Evolutionary conservation across 1,284 basidiomycete genomes (phyloP).

Genomic region (Cutaneotrichosporon cavernicola): DNA sequence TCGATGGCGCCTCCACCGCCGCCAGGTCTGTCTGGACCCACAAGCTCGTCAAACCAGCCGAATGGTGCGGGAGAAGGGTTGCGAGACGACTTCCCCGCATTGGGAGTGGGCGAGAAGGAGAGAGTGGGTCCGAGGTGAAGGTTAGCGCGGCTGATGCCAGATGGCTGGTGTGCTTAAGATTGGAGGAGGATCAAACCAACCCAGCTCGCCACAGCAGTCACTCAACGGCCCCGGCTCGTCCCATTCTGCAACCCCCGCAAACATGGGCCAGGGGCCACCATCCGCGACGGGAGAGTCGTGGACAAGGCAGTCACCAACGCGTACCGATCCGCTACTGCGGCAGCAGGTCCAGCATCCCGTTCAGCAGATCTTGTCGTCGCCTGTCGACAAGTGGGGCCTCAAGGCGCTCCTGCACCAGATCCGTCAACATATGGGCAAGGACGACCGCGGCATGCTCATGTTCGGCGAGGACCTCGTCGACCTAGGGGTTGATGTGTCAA

Average conservation of each 20-base stretch:
- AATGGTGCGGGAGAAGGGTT: conserved; percentile 36
- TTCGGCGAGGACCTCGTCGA: conserved; percentile 91
- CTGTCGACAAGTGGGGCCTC: conserved; percentile 93
- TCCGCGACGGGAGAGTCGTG: conserved; percentile 37
- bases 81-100: conserved; percentile 51
- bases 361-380: conserved; percentile 88
- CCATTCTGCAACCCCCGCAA: conserved; percentile 38
- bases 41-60: conserved; percentile 29
- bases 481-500: conserved; percentile 86
- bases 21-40: conserved; percentile 47
- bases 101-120: conserved; percentile 34
- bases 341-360: conserved; percentile 59
- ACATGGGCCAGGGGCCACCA: conserved; percentile 32
- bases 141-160: conserved; percentile 26
- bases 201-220: conserved; percentile 23
- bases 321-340: conserved; percentile 65
- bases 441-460: conserved; percentile 79
- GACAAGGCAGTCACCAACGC: conserved; percentile 36
- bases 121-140: conserved; percentile 26
- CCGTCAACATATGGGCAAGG: conserved; percentile 71
- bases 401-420: conserved; percentile 86
- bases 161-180: conserved; percentile 29
- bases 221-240: conserved; percentile 39
- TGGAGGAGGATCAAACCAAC: conserved; percentile 21
- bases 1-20: conserved; percentile 46